Evolutionary conservation across 2,329 filamentous ascomycete species (phyloP).

Genomic region (Ophiocordyceps australis): DNA sequence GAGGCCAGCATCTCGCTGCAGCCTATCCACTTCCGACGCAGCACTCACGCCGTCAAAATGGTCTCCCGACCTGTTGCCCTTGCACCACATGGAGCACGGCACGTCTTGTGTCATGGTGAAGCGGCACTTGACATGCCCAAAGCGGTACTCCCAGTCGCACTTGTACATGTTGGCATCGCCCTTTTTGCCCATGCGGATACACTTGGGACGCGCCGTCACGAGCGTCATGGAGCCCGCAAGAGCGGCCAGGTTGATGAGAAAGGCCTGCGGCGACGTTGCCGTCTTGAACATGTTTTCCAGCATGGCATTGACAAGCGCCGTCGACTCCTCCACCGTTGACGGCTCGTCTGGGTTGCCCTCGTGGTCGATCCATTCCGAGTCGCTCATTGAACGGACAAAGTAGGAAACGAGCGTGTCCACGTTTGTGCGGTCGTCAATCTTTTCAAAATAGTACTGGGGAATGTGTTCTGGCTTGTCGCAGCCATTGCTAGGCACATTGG

Average conservation of each 20-base stretch:
- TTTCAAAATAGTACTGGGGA: slow-evolving; percentile 15
- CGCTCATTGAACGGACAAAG: slow-evolving; percentile 30
- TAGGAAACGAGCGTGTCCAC: slow-evolving; percentile 36
- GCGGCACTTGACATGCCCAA: slow-evolving; percentile 30
- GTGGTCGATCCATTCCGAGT: slow-evolving; percentile 31
- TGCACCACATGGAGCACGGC: slow-evolving; percentile 21
- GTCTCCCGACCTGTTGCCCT: slow-evolving; percentile 1
- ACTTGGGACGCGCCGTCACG: slow-evolving; percentile 20
- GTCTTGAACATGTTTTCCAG: slow-evolving; percentile 32
- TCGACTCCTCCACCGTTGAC: slow-evolving; percentile 31
- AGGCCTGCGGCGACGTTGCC: slow-evolving; percentile 31
- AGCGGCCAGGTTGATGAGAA: slow-evolving; percentile 40
- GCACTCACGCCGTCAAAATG: too few relatives aligned
- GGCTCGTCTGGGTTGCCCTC: slow-evolving; percentile 21
- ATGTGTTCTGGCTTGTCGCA: slow-evolving; percentile 5
- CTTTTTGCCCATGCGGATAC: slow-evolving; percentile 23
- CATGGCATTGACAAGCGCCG: slow-evolving; percentile 32
- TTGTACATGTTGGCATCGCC: slow-evolving; percentile 25
- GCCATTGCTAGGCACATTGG: slow-evolving; percentile 1
- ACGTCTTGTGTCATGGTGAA: slow-evolving; percentile 34
- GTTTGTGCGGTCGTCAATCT: slow-evolving; percentile 29
- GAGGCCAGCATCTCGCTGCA: slow-evolving; percentile 3
- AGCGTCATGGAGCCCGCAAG: slow-evolving; percentile 34
- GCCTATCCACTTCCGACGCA: too few relatives aligned
- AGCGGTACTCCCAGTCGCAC: slow-evolving; percentile 35